Base-by-base conservation (phyloP, 2,329 filamentous ascomycete genomes). In the Cyphellophora europaea region DNA sequence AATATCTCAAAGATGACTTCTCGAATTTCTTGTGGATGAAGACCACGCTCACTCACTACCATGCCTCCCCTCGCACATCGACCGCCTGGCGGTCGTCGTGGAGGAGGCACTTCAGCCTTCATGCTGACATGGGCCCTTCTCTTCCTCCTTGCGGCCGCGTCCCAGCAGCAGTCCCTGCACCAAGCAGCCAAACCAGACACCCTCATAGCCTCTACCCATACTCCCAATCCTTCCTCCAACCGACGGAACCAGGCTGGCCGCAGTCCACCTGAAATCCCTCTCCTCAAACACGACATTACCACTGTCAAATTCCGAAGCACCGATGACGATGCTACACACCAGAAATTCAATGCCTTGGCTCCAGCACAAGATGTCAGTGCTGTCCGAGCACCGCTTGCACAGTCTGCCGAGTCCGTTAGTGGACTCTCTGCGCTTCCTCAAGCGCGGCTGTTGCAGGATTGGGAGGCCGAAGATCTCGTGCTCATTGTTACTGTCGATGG, bases 401-500 rank as follows among this genome's bases (percentile, higher is more conserved):
- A 77, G 66, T 67, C 69, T 58, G 74, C 72, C 65, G 72, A 71
- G 57, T 62, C 65, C 38, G 67, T 71, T 59, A 70, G 72, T 59
- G 78, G 77, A 53, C 70, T 82, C 62, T 74, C 81, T 69, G 79
- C 83, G 82, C 82, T 80, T 80, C 81, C 84, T 59, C 72, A 73
- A 82, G 89, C 87, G 88, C 88, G 89, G 78, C 93, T 82, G 72
- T 72, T 96, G 75, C 82, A 88, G 76, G 89, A 95, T 69, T 96
- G 89, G 89, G 86, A 95, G 82, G 88, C 95, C 67, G 89, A 96
- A 84, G 88, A 96, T 72, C 93, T 95, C 76, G 84, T 96, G 68
- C 85, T 98, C 71, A 72, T 98, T 82, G 89, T 91, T 84, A 96
- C 91, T 75, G 84, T 96, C 77, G 88, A 96, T 72, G 91, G 91